Conservation (phyloP, 306 rosid genomes). For the Prunus mira region DNA sequence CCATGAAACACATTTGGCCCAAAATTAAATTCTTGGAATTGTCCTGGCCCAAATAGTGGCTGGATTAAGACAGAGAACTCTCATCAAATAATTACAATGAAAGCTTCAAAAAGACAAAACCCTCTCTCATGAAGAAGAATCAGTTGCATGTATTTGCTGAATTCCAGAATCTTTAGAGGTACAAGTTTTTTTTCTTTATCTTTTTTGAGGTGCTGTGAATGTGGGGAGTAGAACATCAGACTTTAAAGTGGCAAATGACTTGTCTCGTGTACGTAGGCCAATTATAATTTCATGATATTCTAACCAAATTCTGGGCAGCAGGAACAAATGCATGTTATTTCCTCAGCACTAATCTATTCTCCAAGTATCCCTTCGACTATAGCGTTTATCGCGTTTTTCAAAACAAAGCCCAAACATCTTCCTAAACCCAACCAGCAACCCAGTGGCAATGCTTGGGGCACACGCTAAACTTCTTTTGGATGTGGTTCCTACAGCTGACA, state of each 20-base stretch:
- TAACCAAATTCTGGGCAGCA: not conserved
- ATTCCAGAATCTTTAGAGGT: not conserved
- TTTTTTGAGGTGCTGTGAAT: not conserved
- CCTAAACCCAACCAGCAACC: slow-evolving; percentile 49
- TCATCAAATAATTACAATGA: too few relatives aligned
- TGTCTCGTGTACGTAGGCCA: not conserved
- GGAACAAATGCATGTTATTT: not conserved
- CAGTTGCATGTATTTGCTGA: not conserved
- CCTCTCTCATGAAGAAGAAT: not conserved
- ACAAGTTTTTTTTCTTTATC: not conserved
- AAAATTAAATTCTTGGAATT: not conserved
- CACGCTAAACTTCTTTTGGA: slow-evolving; percentile 32
- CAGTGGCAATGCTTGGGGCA: slow-evolving; percentile 31
- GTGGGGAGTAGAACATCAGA: not conserved
- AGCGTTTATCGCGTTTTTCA: slow-evolving; percentile 24
- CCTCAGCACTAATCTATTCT: slow-evolving; percentile 17
- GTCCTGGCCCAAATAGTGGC: not conserved
- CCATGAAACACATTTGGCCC: not conserved
- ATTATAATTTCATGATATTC: not conserved
- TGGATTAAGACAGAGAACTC: too few relatives aligned
- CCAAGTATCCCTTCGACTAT: slow-evolving; percentile 23
- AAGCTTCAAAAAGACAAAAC: not conserved
- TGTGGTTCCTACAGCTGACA: slow-evolving; percentile 29
- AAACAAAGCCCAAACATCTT: slow-evolving; percentile 48
- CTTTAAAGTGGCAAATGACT: not conserved